Evolutionary conservation across 176 grass and related monocot species (phyloP).

Genomic region (Oryza rufipogon): DNA sequence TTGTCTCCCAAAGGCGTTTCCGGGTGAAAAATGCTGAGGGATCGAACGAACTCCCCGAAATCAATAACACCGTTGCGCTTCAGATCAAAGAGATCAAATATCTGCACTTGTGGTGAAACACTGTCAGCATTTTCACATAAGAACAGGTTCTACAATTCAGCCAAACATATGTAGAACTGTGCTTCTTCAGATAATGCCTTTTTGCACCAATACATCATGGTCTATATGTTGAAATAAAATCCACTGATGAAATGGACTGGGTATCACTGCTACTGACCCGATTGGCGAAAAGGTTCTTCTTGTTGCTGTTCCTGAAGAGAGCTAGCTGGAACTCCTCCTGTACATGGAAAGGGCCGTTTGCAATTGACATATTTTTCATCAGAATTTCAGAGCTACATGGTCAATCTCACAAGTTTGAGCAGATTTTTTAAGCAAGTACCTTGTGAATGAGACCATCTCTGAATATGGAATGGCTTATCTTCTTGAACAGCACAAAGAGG

Average conservation of each 20-base stretch:
- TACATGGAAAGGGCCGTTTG: not conserved
- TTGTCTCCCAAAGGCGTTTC: slow-evolving; percentile 64
- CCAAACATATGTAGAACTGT: not conserved
- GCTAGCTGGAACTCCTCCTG: slow-evolving; percentile 89
- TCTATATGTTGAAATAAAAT: not conserved
- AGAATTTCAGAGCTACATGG: slow-evolving; percentile 1
- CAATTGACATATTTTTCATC: not conserved
- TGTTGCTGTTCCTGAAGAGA: slow-evolving; percentile 77
- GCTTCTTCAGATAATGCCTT: not conserved
- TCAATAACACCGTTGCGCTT: slow-evolving; percentile 81
- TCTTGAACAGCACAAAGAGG: slow-evolving; percentile 80
- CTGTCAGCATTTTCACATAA: not conserved
- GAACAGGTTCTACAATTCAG: slow-evolving; percentile 5
- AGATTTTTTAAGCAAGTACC: slow-evolving; percentile 13
- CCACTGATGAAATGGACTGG: not conserved
- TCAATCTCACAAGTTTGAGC: not conserved
- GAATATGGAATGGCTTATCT: slow-evolving; percentile 73
- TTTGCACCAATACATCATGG: not conserved
- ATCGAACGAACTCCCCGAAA: slow-evolving; percentile 82
- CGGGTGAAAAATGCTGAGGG: slow-evolving; percentile 82
- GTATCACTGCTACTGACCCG: slow-evolving; percentile 38
- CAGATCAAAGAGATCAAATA: slow-evolving; percentile 91
- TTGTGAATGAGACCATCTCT: slow-evolving; percentile 84
- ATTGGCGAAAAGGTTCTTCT: slow-evolving; percentile 73
- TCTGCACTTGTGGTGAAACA: slow-evolving; percentile 41